Conservation (phyloP, 2,329 filamentous ascomycete species). For the Lasiodiplodia citricola region DNA sequence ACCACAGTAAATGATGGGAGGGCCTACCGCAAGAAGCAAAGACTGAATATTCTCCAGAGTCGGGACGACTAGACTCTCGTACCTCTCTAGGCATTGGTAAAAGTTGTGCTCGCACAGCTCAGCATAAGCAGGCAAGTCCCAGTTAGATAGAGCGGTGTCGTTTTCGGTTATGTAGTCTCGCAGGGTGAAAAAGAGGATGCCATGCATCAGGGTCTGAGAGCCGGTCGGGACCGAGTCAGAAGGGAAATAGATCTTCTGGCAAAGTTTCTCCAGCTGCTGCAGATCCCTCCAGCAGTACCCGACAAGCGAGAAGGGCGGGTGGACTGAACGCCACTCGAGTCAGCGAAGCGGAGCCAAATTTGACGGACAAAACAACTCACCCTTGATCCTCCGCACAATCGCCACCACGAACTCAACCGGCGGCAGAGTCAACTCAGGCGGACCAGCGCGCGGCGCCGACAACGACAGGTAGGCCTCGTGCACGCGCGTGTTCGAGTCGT, state of each 20-base stretch:
- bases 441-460: not conserved
- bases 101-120: slow-evolving; percentile 51
- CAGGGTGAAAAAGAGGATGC: slow-evolving; percentile 47
- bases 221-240: slow-evolving; percentile 49
- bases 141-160: slow-evolving; percentile 31
- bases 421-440: slow-evolving; percentile 34
- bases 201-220: slow-evolving; percentile 47
- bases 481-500: slow-evolving; percentile 30
- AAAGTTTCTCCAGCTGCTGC: slow-evolving; percentile 30
- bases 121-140: slow-evolving; percentile 39
- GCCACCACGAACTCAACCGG: slow-evolving; percentile 38
- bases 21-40: slow-evolving; percentile 36
- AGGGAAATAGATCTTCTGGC: slow-evolving; percentile 51
- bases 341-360: not conserved
- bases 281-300: slow-evolving; percentile 2
- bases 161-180: slow-evolving; percentile 36
- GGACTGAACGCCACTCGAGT: not conserved
- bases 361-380: slow-evolving; percentile 33
- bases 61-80: slow-evolving; percentile 34
- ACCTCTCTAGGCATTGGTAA: slow-evolving; percentile 45
- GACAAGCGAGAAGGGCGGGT: slow-evolving; percentile 14
- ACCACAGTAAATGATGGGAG: not conserved
- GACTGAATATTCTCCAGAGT: slow-evolving; percentile 45
- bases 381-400: slow-evolving; percentile 35
- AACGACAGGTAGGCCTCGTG: slow-evolving; percentile 21